Conservation (phyloP, 352 stramenopile species). For the Aphanomyces cochlioides region DNA sequence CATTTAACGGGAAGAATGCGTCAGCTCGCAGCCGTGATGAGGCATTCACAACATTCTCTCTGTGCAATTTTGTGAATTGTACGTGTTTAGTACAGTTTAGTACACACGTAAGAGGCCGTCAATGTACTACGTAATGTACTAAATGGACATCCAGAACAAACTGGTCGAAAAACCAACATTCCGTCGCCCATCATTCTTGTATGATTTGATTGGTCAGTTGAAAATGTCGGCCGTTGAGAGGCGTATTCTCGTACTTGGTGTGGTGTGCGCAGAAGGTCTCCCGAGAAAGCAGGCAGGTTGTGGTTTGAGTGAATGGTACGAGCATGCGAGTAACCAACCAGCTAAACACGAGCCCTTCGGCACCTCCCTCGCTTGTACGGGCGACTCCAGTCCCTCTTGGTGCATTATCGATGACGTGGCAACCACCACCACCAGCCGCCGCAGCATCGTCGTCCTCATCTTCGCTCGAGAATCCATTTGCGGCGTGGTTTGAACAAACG, state of each 20-base stretch:
- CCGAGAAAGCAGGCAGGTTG: not conserved
- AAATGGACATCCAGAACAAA: too few species aligned
- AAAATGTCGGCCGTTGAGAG: too few species aligned
- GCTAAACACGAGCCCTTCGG: not conserved
- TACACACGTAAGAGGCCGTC: too few species aligned
- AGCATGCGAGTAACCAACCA: constrained; percentile 19
- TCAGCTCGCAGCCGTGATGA: too few species aligned
- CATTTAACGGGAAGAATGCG: too few species aligned
- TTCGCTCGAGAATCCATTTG: constrained; percentile 12
- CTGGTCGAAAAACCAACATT: too few species aligned
- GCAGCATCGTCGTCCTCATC: not conserved
- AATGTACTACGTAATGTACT: too few species aligned
- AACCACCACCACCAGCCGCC: not conserved
- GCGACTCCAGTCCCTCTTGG: not conserved
- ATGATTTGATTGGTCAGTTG: too few species aligned
- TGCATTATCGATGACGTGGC: not conserved
- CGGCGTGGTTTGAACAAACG: not conserved
- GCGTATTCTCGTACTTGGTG: constrained; percentile 13
- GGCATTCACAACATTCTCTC: too few species aligned
- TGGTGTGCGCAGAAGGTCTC: constrained; percentile 1
- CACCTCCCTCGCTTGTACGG: not conserved
- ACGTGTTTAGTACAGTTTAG: too few species aligned
- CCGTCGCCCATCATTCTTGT: too few species aligned
- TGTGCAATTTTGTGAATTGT: too few species aligned
- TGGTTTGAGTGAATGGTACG: constrained; percentile 2